Base-by-base conservation (phyloP, 768 basidiomycete species). In the Nevesoporus exiguus region DNA sequence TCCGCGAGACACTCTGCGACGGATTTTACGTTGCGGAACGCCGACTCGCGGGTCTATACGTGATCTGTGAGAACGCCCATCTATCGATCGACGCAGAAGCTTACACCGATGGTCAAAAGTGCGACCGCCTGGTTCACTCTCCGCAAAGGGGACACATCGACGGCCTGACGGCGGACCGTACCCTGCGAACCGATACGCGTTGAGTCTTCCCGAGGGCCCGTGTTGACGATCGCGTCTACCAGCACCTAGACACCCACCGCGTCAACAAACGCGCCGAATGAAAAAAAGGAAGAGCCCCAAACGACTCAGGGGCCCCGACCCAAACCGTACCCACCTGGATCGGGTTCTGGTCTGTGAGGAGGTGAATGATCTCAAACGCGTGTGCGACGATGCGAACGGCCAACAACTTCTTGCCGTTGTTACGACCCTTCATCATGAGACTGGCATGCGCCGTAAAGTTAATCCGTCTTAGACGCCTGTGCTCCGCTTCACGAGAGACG, bases 371-470 rank as follows among this genome's bases (percentile, higher is more conserved):
- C 79, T 99, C 97, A 73, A 99, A 99, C 33, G 97, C 91, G 76
- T 99, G 97, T 56, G 93, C 91, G 69, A 99, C 97, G 68, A 99
- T 99, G 76, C 97, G 93, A 75, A 99, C 92, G 67, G 97, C 88
- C 75, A 99, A 77, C 73, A 98, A 86, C 79, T 98, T 98, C 82
- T 98, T 98, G 71, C 97, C 97, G 78, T 95, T 98, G 87, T 98
- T 99, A 76, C 97, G 94, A 58, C 97, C 97, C 80, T 98, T 97
- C 97, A 99, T 99, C 97, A 99, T 99, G 73, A 99, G 77, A 74
- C 93, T 96, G 27, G 15, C 3, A 25, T 14, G 10, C 22, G 2
- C 29, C 30, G 11, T 5, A 30, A 3, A 17, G 14, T 15, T 14
- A 3, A n/a, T 14, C n/a, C 21, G 33, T 43, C 48, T 54, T 24